Evolutionary conservation across 805 yeast species (phyloP), one percentile per base, ranked within the genome.

Genomic region (Ogataea dorogensis): DNA sequence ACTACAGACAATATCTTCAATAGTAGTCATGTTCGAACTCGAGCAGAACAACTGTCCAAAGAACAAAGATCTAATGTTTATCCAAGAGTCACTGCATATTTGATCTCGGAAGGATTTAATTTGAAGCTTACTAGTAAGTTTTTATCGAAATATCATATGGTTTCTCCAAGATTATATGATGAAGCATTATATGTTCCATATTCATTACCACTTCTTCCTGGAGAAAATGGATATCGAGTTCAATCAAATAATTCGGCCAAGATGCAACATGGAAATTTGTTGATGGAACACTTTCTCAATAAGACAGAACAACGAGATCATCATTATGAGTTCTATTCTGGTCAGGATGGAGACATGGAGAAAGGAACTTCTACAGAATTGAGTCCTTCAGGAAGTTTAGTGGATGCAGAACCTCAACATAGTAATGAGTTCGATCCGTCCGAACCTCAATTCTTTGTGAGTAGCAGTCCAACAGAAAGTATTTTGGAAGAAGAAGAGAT

Each of bases 171-270:
- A 43, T 57, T 84, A 19, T 91, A 91, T 51, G 96, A 91, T 60
- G 97, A 91, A 50, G 95, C 87, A n/a, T 63, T 93, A 16, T 91
- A 89, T 53, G 91, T 85, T 6, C 95, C 95, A 1, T 91, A 89
- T 53, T 74, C 87, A 18, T 65, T 91, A 24, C 98, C 98, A 0
- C 66, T 89, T 17, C 64, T 87, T 3, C 94, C 96, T 0, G 97
- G 97, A 3, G 74, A 71, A 17, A 82, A 80, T 47, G 88, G 94
- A 0, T 82, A 73, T 49, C 65, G 95, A 36, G 79, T 86, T 10
- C 79, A 77, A 54, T 81, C 93, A 2, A 83, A 84, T 51, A 74
- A 73, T 39, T 60, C 78, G 4, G 59, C 58, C 17, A 63, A 63
- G 34, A 59, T 59, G 62, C 58, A 53, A 39, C 60, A 50, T 9